Base-by-base conservation (phyloP, 768 basidiomycete genomes). In the Amyloporia xantha region DNA sequence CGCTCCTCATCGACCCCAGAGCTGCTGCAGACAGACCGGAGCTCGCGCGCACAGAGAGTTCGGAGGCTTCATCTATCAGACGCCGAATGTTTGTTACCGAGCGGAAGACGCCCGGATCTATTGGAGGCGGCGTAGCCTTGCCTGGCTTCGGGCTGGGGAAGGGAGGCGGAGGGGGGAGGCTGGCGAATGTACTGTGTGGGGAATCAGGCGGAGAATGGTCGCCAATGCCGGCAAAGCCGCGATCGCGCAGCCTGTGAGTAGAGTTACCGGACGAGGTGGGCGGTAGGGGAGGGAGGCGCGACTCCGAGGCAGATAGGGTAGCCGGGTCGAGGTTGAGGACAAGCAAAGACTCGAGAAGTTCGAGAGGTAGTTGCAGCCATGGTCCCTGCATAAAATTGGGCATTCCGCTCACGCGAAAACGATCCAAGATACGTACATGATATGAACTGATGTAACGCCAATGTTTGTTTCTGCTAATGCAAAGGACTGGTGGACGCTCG, bases 371-470 rank as follows among this genome's bases (percentile, higher is more conserved):
- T 63, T 91, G 88, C 15, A 93, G 78, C 91, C 91, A 94, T 7
- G 89, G 90, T 12, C 91, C 91, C 91, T 94, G 33, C 26, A 40
- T n/a, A n/a, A n/a, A n/a, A n/a, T n/a, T n/a, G n/a, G n/a, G n/a
- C n/a, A 12, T 13, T 28, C 13, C 15, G n/a, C 30, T 15, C 11
- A 36, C 9, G 20, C 12, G 21, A 20, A 11, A 9, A 6, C 10
- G 35, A 39, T 3, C 3, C 11, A 55, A 38, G 36, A 51, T 41
- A 81, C 84, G 51, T 69, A 90, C 89, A 64, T 91, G 88, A 64
- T 88, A 91, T 20, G 90, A 90, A 67, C 86, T 90, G 68, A 93
- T 92, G 60, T 91, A 92, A 24, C 83, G 80, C 91, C 91, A 92
- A 60, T 94, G 91, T 65, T 94, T 94, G 71, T 93, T 92, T 56